These are phyloP conservation scores for Hortiboletus rubellus DNA, from an alignment of 1,284 basidiomycete species.

Conservation along the genomic window DNA sequence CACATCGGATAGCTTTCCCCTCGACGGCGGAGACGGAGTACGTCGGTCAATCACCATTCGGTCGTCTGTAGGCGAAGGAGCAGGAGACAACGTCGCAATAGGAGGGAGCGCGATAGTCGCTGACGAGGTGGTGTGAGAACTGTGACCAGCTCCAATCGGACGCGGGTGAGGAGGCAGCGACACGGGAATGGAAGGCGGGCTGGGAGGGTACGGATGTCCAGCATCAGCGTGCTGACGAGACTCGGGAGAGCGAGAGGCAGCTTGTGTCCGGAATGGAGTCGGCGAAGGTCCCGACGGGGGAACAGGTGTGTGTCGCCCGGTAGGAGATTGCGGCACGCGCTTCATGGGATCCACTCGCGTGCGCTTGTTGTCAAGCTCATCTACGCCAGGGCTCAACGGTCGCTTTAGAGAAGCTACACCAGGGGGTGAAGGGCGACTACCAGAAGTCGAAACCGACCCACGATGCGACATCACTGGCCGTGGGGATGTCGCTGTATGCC, in stretches of 20 bases:
- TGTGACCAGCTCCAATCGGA: conserved; percentile 57
- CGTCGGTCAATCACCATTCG: conserved; percentile 50
- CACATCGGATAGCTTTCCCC: conserved; percentile 52
- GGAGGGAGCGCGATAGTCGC: conserved; percentile 53
- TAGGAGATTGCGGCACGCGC: conserved; percentile 52
- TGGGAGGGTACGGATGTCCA: conserved; percentile 46
- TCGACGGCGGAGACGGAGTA: conserved; percentile 47
- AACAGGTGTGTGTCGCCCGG: conserved; percentile 49
- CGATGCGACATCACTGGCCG: conserved; percentile 49
- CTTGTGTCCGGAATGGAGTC: conserved; percentile 70
- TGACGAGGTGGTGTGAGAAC: conserved; percentile 32
- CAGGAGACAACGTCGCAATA: conserved; percentile 65
- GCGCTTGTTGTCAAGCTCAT: conserved; percentile 63
- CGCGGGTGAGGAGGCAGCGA: conserved; percentile 69
- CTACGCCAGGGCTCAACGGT: conserved; percentile 62
- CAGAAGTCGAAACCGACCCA: conserved; percentile 55
- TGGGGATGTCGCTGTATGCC: conserved; percentile 50
- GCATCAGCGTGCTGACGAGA: conserved; percentile 46
- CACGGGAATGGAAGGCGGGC: conserved; percentile 52
- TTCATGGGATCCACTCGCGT: conserved; percentile 58
- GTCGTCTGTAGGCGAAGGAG: conserved; percentile 54
- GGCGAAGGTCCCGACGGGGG: conserved; percentile 68
- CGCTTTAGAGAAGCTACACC: conserved; percentile 53
- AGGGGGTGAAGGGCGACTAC: conserved; percentile 53
- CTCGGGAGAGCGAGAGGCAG: conserved; percentile 63